Percentiles rank a stretch among this genome's conserved stretches.
phyloP scores from a whole-genome alignment of 768 basidiomycete species.

The Tulasnella sp. region DNA sequence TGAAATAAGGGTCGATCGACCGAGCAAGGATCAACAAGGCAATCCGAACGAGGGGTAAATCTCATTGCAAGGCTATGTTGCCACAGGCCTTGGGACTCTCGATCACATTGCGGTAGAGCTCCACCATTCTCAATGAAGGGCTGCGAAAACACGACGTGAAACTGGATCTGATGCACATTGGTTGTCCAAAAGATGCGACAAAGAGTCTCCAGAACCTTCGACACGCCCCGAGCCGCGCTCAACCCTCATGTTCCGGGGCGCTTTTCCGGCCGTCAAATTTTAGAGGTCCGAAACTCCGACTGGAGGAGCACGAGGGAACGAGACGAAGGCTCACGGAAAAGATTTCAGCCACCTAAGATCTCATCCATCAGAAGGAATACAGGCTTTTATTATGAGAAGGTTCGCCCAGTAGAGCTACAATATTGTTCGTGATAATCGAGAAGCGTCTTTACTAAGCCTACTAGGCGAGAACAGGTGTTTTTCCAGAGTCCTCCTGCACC shows the following conservation, averaged over 20 bases:
- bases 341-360: neutral
- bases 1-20: neutral
- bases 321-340: neutral
- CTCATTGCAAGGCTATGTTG: neutral
- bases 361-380: neutral
- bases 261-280: neutral
- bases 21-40: neutral
- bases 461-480: neutral
- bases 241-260: neutral
- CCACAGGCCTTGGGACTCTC: neutral
- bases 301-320: constrained; percentile 1
- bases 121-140: neutral
- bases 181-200: neutral
- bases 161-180: neutral
- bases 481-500: neutral
- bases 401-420: neutral
- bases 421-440: neutral
- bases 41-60: neutral
- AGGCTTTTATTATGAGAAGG: neutral
- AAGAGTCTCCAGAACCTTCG: neutral
- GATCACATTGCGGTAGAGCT: neutral
- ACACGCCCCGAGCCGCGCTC: neutral
- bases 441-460: neutral
- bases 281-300: neutral
- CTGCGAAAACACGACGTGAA: neutral